Evolutionary conservation across 2,329 filamentous ascomycete species (phyloP), one percentile per base, ranked within the genome.

Genomic region (Byssoonygena ceratinophila): DNA sequence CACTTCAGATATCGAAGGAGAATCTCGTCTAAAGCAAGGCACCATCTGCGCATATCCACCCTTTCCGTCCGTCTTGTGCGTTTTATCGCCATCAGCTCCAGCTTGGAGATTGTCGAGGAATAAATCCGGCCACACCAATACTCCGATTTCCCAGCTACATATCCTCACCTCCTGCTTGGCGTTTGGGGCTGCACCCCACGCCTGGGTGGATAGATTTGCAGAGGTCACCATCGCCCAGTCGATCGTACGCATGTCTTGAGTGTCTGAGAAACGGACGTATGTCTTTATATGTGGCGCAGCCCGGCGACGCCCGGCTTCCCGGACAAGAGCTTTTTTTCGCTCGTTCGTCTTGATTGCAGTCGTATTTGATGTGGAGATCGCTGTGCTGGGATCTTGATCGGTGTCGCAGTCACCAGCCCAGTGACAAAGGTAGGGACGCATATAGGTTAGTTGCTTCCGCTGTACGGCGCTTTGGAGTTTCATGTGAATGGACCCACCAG

Each of bases 221-320:
- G 86, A 92, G 0, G 87, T 94, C 1, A 94, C 66, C 57, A 95
- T 74, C 1, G 86, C 87, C 90, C 89, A 95, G 62, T 92, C 85
- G 36, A 94, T 82, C 0, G 57, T 65, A 4, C 66, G 62, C 63
- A 70, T 70, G 1, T 61, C 54, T 41, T 46, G n/a, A 3, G 59
- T 32, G 46, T 73, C 64, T 0, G 66, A 58, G 60, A 77, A 89
- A 3, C 85, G 80, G 41, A 90, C 81, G 61, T 92, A 95, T 0
- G 88, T 94, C 66, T 95, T 95, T 64, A 94, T 85, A 60, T 95
- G 89, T 0, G 89, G 89, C 0, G 87, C 87, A 16, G 87, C 88
- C 27, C 80, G 75, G 45, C 79, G 74, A 51, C 85, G 74, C 1
- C 83, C 81, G 7, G 79, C 78, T 55, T 84, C 74, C 4, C 62